Percentiles rank a stretch among this genome's conserved stretches.
phyloP scores from a whole-genome alignment of 495 filamentous ascomycete species.

The Thozetella sp. region DNA sequence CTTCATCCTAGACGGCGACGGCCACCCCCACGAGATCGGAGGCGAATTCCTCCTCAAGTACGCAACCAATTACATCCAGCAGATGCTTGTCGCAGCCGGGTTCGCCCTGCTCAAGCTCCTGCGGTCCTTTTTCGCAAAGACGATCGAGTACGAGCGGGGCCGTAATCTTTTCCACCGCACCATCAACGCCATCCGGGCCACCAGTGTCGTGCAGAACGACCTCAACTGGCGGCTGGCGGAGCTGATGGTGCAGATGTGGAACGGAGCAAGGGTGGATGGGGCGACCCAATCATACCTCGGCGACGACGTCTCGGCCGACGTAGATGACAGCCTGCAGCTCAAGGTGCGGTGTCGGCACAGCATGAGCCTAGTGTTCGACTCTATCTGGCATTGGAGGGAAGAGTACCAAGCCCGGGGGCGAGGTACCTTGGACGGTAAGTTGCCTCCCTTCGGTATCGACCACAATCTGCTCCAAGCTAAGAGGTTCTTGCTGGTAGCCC shows the following conservation, averaged over 20 bases:
- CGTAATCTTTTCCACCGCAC: constrained; percentile 74
- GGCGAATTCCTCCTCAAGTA: constrained; percentile 62
- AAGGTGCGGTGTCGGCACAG: constrained; percentile 90
- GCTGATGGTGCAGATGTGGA: constrained; percentile 91
- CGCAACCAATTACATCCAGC: constrained; percentile 84
- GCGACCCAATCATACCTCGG: constrained; percentile 35
- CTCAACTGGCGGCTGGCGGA: constrained; percentile 84
- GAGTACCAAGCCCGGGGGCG: constrained; percentile 77
- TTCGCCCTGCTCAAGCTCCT: constrained; percentile 85
- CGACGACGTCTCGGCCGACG: constrained; percentile 36
- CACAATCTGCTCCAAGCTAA: constrained; percentile 26
- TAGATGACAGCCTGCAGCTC: constrained; percentile 77
- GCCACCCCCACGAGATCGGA: constrained; percentile 17
- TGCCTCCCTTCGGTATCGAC: constrained; percentile 4
- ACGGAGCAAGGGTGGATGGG: constrained; percentile 62
- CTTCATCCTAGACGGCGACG: constrained; percentile 60
- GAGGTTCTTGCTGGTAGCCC: constrained; percentile 49
- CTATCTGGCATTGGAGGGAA: constrained; percentile 91
- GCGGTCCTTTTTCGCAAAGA: constrained; percentile 76
- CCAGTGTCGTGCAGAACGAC: constrained; percentile 82
- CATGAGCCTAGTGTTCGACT: constrained; percentile 91
- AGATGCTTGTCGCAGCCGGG: constrained; percentile 88
- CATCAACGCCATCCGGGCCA: constrained; percentile 73
- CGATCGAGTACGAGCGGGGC: constrained; percentile 76
- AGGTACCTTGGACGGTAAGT: constrained; percentile 77